A percentile compares a stretch with the other conserved stretches of the same genome.
Evolutionary conservation across 2,329 filamentous ascomycete genomes (phyloP).

Genomic region (Amesomyces nigricolor): DNA sequence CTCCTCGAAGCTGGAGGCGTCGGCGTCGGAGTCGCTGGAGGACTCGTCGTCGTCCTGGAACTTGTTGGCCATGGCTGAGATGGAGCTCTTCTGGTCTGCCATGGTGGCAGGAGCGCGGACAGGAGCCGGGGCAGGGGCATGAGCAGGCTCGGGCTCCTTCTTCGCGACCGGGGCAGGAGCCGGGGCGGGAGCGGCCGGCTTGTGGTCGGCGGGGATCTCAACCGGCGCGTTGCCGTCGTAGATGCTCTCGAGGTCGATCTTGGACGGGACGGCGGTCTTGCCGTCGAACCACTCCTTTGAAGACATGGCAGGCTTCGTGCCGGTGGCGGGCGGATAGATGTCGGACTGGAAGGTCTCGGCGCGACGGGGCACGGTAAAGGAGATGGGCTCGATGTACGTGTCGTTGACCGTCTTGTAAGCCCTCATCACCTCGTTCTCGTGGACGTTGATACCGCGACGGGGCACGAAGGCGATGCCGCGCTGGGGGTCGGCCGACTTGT

Average conservation of each 20-base stretch:
- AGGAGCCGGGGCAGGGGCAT: background rate
- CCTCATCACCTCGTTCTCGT: conserved; percentile 94
- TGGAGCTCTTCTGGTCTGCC: conserved; percentile 81
- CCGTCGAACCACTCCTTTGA: conserved; percentile 80
- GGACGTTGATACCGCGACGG: conserved; percentile 90
- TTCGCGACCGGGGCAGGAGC: conserved; percentile 42
- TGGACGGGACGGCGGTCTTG: conserved; percentile 76
- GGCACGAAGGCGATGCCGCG: conserved; percentile 90
- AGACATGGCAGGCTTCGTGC: conserved; percentile 73
- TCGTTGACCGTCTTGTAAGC: conserved; percentile 98
- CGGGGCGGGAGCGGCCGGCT: conserved; percentile 43
- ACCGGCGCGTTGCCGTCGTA: conserved; percentile 79
- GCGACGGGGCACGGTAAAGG: conserved; percentile 90
- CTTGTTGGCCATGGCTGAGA: conserved; percentile 77
- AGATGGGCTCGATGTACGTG: conserved; percentile 88
- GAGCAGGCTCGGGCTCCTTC: conserved; percentile 48
- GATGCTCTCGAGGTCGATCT: conserved; percentile 88
- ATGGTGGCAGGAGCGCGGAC: conserved; percentile 59
- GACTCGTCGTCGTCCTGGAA: conserved; percentile 69
- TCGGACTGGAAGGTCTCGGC: conserved; percentile 95
- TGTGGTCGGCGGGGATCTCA: conserved; percentile 67
- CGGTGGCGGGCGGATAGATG: conserved; percentile 84
- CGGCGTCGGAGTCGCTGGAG: conserved; percentile 49
- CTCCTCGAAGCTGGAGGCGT: conserved; percentile 82
- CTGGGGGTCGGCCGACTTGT: conserved; percentile 95